Base-by-base conservation (phyloP, 495 filamentous ascomycete species). In the Penicillium roqueforti region DNA sequence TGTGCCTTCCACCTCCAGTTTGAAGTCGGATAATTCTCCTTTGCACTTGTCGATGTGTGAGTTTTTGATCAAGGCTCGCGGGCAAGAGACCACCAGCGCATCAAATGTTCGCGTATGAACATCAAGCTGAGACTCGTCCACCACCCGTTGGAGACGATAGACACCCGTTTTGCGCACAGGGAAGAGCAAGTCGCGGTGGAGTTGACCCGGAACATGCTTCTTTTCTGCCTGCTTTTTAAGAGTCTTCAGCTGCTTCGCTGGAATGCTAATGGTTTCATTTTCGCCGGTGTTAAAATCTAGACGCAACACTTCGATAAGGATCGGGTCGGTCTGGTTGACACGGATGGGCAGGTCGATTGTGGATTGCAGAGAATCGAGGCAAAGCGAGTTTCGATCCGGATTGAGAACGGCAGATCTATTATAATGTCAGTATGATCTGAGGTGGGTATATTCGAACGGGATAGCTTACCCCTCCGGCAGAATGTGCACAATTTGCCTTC, bases 401-500 rank as follows among this genome's bases (percentile, higher is more conserved):
- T 97, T 97, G 44, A 98, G 75, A 42, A 87, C 76, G 11, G 88
- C 93, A 53, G 91, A 95, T 4, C 89, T 92, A 62, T 45, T 19
- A n/a, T 39, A 40, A 54, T 10, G 56, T 75, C 51, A 75, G 72
- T 47, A 41, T 37, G 29, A 7, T 36, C n/a, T 8, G n/a, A n/a
- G n/a, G n/a, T 16, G 20, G 16, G 32, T 25, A 36, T 16, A 36
- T 0, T 42, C 13, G 10, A 13, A 11, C 2, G n/a, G n/a, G 20
- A 36, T 34, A 28, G 42, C 85, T 62, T 68, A 92, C 84, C 93
- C 93, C 79, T 98, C 93, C 3, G 93, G 93, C 25, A 98, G 76
- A 66, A 97, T 95, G 63, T 98, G 91, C 63, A 98, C 91, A 56
- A 95, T 92, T 72, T 96, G 90, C 66, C 89, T 92, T 65, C 93